Evolutionary conservation across 2,329 filamentous ascomycete genomes (phyloP).

Genomic region (Phoma sp.): DNA sequence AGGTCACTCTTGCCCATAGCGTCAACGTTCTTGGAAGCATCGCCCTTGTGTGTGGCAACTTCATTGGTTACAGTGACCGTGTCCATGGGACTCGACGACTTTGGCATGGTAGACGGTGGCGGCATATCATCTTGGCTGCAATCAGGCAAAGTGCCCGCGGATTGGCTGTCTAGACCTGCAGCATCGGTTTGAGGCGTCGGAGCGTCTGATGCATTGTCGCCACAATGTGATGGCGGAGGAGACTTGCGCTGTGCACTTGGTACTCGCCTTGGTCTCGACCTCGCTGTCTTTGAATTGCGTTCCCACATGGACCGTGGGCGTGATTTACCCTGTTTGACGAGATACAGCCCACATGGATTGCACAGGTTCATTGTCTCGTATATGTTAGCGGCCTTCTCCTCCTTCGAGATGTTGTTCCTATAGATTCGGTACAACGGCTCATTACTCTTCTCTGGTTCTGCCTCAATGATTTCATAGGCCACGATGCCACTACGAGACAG

Average conservation of each 20-base stretch:
- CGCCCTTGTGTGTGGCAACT: neutral
- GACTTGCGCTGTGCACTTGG: slow-evolving; percentile 48
- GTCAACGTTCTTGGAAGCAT: neutral
- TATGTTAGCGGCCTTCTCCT: slow-evolving; percentile 63
- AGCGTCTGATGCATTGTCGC: slow-evolving; percentile 50
- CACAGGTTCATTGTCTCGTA: slow-evolving; percentile 81
- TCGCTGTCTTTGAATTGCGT: slow-evolving; percentile 14
- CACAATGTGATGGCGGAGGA: slow-evolving; percentile 49
- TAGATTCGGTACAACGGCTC: slow-evolving; percentile 73
- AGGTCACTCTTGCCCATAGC: too few species aligned
- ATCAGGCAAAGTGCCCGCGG: neutral
- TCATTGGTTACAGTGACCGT: neutral
- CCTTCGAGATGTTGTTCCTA: slow-evolving; percentile 73
- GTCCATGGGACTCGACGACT: neutral
- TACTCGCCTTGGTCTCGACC: slow-evolving; percentile 44
- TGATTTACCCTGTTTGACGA: slow-evolving; percentile 85
- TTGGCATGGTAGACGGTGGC: slow-evolving; percentile 13
- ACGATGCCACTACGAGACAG: slow-evolving; percentile 75
- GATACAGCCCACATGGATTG: slow-evolving; percentile 96
- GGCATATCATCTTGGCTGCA: slow-evolving; percentile 21
- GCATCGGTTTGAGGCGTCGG: slow-evolving; percentile 35
- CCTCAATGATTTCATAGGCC: slow-evolving; percentile 40
- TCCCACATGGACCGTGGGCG: slow-evolving; percentile 86
- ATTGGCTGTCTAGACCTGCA: slow-evolving; percentile 22
- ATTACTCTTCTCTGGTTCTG: slow-evolving; percentile 61